Base-by-base conservation (phyloP, 1,284 basidiomycete species). In the Naganishia sp. region DNA sequence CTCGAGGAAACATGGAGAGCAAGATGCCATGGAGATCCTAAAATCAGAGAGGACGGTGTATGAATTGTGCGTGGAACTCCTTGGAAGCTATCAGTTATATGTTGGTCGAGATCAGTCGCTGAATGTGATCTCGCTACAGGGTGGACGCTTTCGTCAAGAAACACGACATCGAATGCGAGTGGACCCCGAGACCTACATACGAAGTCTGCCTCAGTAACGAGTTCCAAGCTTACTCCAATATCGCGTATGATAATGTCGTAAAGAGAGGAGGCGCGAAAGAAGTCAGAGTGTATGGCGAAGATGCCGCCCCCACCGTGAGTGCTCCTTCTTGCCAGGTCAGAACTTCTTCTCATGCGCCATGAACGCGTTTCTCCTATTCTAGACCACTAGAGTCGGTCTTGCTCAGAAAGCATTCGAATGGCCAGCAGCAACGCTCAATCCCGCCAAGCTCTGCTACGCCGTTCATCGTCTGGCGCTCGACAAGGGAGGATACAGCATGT, bases 391-490 rank as follows among this genome's bases (percentile, higher is more conserved):
- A 48, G 48, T 65, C 3, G 23, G 52, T 10, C 55, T 46, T n/a
- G 68, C 64, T 2, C n/a, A 59, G 10, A 57, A 64, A 9, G 70
- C 71, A 13, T 72, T 60, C 49, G 65, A 70, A 31, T 76, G 75
- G 74, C 63, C 64, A 31, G 77, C 75, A 4, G 73, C 74, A 23
- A 75, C 74, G 23, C 43, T 76, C 31, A 74, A 77, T 64, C 77
- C 77, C 10, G 73, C 74, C 21, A 72, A 77, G 59, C 72, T 77
- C 36, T 71, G 69, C 11, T 68, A 73, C 3, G 74, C 68, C 13
- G 70, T 77, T 6, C 71, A 75, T 50, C 50, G 43, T 10, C 45
- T 72, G n/a, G 70, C 70, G 53, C 52, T 57, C 50, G 49, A 52
- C 2, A 48, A 56, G 11, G 70, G 65, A 1, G 72, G 75, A 15